Evolutionary conservation across 306 rosid species (phyloP), one percentile per base, ranked within the genome.

Genomic region (Sindora glabra): DNA sequence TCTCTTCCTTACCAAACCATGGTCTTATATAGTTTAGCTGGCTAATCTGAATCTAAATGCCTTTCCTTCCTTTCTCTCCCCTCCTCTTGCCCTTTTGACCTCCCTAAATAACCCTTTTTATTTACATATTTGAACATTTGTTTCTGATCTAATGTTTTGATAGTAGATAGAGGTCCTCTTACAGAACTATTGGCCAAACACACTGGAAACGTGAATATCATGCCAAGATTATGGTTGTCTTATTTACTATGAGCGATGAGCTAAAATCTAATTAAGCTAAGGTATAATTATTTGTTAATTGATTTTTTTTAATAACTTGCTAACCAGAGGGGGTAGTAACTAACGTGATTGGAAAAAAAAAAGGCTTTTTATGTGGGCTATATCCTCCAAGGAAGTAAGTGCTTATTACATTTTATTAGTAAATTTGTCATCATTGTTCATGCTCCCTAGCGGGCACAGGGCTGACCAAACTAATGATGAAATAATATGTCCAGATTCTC

Each of bases 321-420:
- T 48, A 92, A 96, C 60, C 89, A 1, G 74, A 33, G 59, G 96
- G 88, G 76, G 56, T 64, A 8, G 84, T 92, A 23, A 45, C 83
- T 50, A 77, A 54, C 2, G 79, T 33, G 68, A 92, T 92, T n/a
- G n/a, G n/a, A n/a, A n/a, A n/a, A n/a, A 89, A 79, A 5, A 74
- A 66, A 95, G 69, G 85, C 95, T 2, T 89, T 11, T 79, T 88
- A 89, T 71, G 86, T 92, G 99, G 90, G 82, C 90, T 11, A 27
- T 50, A 11, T 57, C 5, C 59, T 96, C 96, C 0, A 89, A 74
- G 81, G 80, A 80, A 65, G 99, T 92, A 72, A 74, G 85, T 62
- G 42, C 58, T 55, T 51, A 61, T 61, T 69, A 38, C 40, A 34
- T 65, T 27, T 40, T 59, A 12, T 22, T 5, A 18, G 56, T 52